Evolutionary conservation across 2,329 filamentous ascomycete genomes (phyloP).

Genomic region (Fusarium fracticaudum): DNA sequence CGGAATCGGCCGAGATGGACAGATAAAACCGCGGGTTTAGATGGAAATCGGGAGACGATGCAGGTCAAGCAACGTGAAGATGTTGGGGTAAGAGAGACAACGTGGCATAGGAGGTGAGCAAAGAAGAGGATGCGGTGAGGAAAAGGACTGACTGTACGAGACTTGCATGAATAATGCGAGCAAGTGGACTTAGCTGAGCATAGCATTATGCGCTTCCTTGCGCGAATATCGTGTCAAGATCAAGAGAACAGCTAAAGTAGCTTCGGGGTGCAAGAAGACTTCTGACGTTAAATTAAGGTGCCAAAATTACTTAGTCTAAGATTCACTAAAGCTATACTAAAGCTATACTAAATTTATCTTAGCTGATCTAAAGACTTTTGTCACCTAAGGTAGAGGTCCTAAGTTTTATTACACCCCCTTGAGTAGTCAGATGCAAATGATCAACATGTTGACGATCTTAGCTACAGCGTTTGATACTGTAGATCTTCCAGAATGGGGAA

Average conservation of each 20-base stretch:
- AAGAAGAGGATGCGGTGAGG: conserved; percentile 36
- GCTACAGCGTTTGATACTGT: conserved; percentile 8
- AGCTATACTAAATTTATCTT: too few species aligned
- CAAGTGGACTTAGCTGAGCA: neutral
- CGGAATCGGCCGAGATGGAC: conserved; percentile 19
- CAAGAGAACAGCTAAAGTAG: neutral
- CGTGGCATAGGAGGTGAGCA: conserved; percentile 1
- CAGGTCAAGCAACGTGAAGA: conserved; percentile 19
- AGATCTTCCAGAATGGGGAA: conserved; percentile 14
- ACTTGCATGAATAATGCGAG: conserved; percentile 20
- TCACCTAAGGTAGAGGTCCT: too few species aligned
- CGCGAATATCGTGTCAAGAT: neutral
- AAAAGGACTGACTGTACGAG: conserved; percentile 3
- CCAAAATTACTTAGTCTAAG: too few species aligned
- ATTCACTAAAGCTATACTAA: too few species aligned
- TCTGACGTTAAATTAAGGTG: too few species aligned
- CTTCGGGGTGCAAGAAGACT: too few species aligned
- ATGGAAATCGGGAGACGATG: neutral
- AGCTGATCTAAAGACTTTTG: too few species aligned
- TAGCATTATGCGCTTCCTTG: neutral
- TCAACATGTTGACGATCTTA: neutral
- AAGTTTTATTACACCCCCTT: too few species aligned
- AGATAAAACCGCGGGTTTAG: neutral
- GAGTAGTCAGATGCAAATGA: neutral
- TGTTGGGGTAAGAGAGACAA: conserved; percentile 25